Evolutionary conservation across 805 yeast species (phyloP).

Genomic region (Ogataea thermomethanolica): DNA sequence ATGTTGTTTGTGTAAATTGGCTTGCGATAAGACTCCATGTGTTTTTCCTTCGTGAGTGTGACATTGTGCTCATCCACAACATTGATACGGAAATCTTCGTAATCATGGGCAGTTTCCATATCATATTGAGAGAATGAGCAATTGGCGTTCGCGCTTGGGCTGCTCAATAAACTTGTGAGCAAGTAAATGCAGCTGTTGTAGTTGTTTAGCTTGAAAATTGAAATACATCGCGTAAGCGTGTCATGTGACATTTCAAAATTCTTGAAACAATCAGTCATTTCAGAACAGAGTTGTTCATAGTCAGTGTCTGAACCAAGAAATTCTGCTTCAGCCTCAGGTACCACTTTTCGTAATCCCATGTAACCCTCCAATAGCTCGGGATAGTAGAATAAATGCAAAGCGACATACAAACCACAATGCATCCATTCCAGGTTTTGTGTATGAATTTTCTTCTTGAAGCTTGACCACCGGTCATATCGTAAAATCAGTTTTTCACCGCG

Average conservation of each 20-base stretch:
- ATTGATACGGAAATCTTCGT: constrained; percentile 28
- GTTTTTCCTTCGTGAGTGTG: constrained; percentile 20
- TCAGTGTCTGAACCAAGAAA: constrained; percentile 6
- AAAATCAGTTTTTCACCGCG: constrained; percentile 16
- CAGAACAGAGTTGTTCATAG: constrained; percentile 12
- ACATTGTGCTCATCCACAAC: constrained; percentile 20
- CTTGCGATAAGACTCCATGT: constrained; percentile 21
- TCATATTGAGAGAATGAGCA: constrained; percentile 20
- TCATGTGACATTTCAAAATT: constrained; percentile 15
- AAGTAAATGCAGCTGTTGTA: constrained; percentile 27
- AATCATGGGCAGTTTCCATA: constrained; percentile 7
- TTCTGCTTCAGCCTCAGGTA: constrained; percentile 9
- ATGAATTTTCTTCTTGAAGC: constrained; percentile 14
- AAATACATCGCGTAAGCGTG: constrained; percentile 21
- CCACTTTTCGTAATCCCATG: constrained; percentile 17
- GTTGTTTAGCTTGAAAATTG: constrained; percentile 26
- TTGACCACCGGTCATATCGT: constrained; percentile 24
- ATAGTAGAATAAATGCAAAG: constrained; percentile 24
- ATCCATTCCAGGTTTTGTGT: constrained; percentile 16
- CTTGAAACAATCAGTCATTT: constrained; percentile 25
- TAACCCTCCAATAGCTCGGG: constrained; percentile 14
- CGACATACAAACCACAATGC: constrained; percentile 19
- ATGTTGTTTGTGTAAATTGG: constrained; percentile 24
- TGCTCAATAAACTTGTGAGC: constrained; percentile 19
- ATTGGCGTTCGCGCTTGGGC: constrained; percentile 8